Base-by-base conservation (phyloP, 768 basidiomycete species). In the Boletus pseudo-olivaceus region DNA sequence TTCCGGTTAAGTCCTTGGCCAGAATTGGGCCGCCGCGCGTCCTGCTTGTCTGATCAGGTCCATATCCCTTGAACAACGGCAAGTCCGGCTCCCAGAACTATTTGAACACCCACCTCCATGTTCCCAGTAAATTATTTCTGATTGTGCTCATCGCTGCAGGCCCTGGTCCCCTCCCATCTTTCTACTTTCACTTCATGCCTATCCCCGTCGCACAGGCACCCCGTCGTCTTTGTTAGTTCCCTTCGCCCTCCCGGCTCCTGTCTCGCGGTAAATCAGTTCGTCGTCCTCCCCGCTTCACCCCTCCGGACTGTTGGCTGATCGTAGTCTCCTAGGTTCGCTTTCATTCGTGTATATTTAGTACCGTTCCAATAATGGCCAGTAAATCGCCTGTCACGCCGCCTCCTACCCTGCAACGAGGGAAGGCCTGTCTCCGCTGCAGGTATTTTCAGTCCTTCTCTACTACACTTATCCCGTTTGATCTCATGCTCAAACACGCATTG, bases 401-500 rank as follows among this genome's bases (percentile, higher is more conserved):
- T 9, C 62, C 72, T 26, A 73, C 84, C 58, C 71, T 87, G 20
- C 85, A 86, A 72, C 74, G 85, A 60, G 85, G 85, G 34, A 86
- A 84, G 70, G 85, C 85, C 49, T 87, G 85, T 74, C 75, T 87
- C 49, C 78, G 85, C 73, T 87, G 85, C 82, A 82, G 84, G 84
- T 84, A 57, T 53, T 76, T 72, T 32, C 60, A 32, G 38, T 49
- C 41, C 27, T 44, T 34, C 44, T 19, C 45, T 30, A 9, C 52
- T 35, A 26, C 32, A 3, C 8, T 15, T 33, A 4, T 19, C 27
- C 48, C 33, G 49, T 51, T 48, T 20, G 38, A 40, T 55, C 23
- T 23, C 52, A 54, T 62, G 52, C 56, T 58, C 53, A 51, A 57
- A 47, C 53, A 34, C 50, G 29, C 47, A 17, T 47, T 56, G 48